Conservation (phyloP, 495 filamentous ascomycete genomes). For the Daldinia loculata region DNA sequence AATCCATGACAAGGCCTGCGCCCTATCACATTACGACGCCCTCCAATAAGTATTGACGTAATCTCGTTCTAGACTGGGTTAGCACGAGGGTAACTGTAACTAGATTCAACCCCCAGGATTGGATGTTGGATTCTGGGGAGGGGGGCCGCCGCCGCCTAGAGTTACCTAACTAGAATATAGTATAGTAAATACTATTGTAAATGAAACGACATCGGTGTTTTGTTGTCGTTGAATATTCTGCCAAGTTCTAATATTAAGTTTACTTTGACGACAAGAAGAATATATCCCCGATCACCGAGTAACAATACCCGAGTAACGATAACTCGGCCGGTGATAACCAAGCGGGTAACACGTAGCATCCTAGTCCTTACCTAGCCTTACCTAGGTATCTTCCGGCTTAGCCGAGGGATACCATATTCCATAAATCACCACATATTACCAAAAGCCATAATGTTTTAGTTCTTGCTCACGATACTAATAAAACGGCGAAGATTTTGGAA, state of each 20-base stretch:
- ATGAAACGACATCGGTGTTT: constrained; percentile 6
- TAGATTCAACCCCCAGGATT: constrained; percentile 27
- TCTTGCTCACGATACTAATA: neutral
- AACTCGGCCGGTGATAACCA: neutral
- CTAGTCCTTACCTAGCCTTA: no score
- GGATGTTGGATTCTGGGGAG: constrained; percentile 11
- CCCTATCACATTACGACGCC: constrained; percentile 21
- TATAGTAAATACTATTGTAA: neutral
- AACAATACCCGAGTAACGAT: neutral
- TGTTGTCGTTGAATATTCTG: constrained; percentile 6
- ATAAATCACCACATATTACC: neutral
- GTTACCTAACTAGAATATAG: constrained; percentile 31
- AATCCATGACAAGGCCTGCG: neutral
- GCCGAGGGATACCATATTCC: neutral
- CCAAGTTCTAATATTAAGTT: neutral
- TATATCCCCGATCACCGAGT: neutral
- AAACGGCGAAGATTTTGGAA: neutral
- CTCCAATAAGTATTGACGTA: constrained; percentile 33
- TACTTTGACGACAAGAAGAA: neutral
- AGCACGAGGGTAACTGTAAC: constrained; percentile 12
- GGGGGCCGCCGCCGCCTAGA: constrained; percentile 25
- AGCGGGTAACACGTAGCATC: neutral
- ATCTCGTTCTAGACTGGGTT: constrained; percentile 35
- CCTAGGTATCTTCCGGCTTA: neutral
- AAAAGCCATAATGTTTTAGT: neutral